A percentile compares a stretch with the other conserved stretches of the same genome.
Conservation (phyloP, 179 eudicot genomes). For the Patellifolia procumbens region DNA sequence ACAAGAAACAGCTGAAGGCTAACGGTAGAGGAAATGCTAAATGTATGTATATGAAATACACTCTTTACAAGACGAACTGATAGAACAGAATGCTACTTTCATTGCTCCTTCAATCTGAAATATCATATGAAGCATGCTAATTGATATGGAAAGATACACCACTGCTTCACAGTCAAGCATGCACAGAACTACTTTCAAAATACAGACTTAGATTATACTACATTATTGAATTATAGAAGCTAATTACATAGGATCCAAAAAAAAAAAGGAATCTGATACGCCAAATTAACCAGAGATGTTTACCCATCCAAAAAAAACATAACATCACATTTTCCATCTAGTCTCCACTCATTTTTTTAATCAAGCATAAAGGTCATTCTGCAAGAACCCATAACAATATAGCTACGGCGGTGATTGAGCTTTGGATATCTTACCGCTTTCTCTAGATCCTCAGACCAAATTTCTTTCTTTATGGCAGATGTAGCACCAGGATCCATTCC, state of each 20-base stretch:
- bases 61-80: background rate
- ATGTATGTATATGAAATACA: background rate
- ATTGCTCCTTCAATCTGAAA: background rate
- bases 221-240: background rate
- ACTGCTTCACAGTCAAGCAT: slow-evolving; percentile 1
- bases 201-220: background rate
- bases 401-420: background rate
- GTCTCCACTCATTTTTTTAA: slow-evolving; percentile 11
- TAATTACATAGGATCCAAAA: too few species aligned
- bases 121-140: background rate
- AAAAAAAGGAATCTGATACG: background rate
- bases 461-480: slow-evolving; percentile 42
- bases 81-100: background rate
- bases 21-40: background rate
- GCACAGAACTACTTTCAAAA: background rate
- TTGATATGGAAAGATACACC: background rate
- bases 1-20: too few species aligned
- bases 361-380: slow-evolving; percentile 17
- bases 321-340: background rate
- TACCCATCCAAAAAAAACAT: background rate
- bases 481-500: slow-evolving; percentile 36
- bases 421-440: slow-evolving; percentile 53
- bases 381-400: slow-evolving; percentile 3
- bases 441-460: slow-evolving; percentile 52
- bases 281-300: background rate